Evolutionary conservation across 345 rosid genomes (phyloP), one percentile per base, ranked within the genome.

Genomic region (Noccaea bulbosa): DNA sequence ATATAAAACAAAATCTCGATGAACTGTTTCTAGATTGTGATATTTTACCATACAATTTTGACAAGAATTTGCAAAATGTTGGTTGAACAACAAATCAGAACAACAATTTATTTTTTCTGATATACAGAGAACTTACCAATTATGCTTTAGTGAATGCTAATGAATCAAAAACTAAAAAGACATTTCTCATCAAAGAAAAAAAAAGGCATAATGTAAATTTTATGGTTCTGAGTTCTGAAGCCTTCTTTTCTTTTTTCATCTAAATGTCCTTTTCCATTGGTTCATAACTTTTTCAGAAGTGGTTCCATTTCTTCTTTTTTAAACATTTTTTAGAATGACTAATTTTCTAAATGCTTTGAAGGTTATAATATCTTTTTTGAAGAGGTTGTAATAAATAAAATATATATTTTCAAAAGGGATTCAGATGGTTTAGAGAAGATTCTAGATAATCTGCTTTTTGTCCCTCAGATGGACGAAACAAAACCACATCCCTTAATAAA

Each of bases 1-100:
- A 62, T 34, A 72, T 15, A 63, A 20, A 72, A 53, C 62, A 72
- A 72, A 54, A 43, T n/a, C 20, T 63, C 55, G 32, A 53, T 54
- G 11, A 11, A 15, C 48, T 62, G 15, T 53, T 22, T 53, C 11
- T 11, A 22, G 57, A 63, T 22, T 65, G 56, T 27, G 70, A 63
- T 72, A 45, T 72, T 55, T 54, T 55, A 52, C 63, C 76, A 43
- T 14, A 53, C 15, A 52, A 30, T 37, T 70, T 34, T 17, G 34
- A 71, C 37, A 49, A 11, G 16, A 37, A 40, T 17, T 37, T 61
- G 45, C 14, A 32, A 62, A 44, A 15, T 71, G 1, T 20, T 61
- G 7, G 27, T 50, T 38, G 44, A 71, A 61, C 44, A 50, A 61
- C 60, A 61, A 34, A 50, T 49, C 44, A 30, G 8, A 67, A 47